Base-by-base conservation (phyloP, 305 asterid genomes). In the Ajuga reptans region DNA sequence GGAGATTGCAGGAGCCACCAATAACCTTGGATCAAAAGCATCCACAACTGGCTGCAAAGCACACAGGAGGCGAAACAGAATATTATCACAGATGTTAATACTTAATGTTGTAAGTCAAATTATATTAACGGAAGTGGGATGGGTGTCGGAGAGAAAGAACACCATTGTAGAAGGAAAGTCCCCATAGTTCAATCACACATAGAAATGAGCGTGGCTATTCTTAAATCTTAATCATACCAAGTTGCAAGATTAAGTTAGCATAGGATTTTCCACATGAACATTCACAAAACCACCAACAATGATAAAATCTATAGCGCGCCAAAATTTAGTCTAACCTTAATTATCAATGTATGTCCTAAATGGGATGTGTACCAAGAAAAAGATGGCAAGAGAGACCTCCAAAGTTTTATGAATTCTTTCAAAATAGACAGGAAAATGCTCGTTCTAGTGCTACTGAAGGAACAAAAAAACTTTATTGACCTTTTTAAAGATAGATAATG, bases 31-130 rank as follows among this genome's bases (percentile, higher is more conserved):
- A 84, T 93, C 99, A 62, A 93, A 93, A 79, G 97, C 97, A 83
- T 93, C 99, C 82, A 93, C 99, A 53, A 93, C 99, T 45, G 99
- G 99, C 99, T 93, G 96, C 68, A 80, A 51, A 73, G 74, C 73
- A 63, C 58, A 75, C 60, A 69, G 72, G 46, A 21, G 51, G 56
- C 10, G 66, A 73, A 50, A 64, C 14, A 70, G 69, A 52, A 47
- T 16, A 60, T 12, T 5, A 63, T 52, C 68, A 66, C 45, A 31
- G 10, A 63, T 34, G 56, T 31, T 46, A 46, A 34, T n/a, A 60
- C 39, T 6, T 56, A 55, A 46, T 16, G n/a, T 39, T 3, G 43
- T 18, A n/a, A 18, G 29, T 21, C n/a, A 8, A 49, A 51, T 34
- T 57, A 6, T 53, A 67, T 15, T 27, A 68, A 61, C 69, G 64